A percentile compares a stretch with the other conserved stretches of the same genome.
Evolutionary conservation across 2,329 filamentous ascomycete genomes (phyloP).

Genomic region (Monosporascus sp.): DNA sequence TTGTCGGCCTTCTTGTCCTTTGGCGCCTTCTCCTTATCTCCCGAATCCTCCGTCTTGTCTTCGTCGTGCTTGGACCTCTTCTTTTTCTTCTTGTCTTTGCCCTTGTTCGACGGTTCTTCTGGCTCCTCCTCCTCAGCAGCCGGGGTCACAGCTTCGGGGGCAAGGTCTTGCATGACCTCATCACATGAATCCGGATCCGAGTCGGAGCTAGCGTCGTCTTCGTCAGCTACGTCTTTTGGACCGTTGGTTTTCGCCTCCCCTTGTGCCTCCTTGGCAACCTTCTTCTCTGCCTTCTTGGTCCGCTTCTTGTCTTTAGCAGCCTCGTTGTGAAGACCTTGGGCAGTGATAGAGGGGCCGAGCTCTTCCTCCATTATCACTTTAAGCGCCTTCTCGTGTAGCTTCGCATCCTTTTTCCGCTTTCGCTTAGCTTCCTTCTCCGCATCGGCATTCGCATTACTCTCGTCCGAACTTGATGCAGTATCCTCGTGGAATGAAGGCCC

Average conservation of each 20-base stretch:
- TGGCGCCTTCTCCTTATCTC: constrained; percentile 12
- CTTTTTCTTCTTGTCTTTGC: constrained; percentile 24
- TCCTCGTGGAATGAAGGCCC: not conserved
- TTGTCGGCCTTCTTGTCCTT: constrained; percentile 18
- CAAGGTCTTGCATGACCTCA: constrained; percentile 3
- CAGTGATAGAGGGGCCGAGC: constrained; percentile 7
- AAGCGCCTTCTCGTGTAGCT: constrained; percentile 4
- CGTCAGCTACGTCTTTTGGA: not conserved
- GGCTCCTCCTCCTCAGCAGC: constrained; percentile 8
- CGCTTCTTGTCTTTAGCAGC: constrained; percentile 22
- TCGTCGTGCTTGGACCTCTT: constrained; percentile 16
- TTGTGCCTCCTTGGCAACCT: constrained; percentile 32
- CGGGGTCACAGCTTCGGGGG: constrained; percentile 1
- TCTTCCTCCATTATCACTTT: constrained; percentile 13
- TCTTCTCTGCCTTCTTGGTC: constrained; percentile 29
- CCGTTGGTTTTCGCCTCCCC: constrained; percentile 15
- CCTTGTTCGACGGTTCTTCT: constrained; percentile 9
- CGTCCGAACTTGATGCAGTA: not conserved
- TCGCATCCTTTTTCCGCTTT: constrained; percentile 4
- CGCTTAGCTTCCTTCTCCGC: constrained; percentile 4
- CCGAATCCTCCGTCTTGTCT: constrained; percentile 3
- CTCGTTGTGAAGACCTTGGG: constrained; percentile 6
- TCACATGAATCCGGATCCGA: not conserved
- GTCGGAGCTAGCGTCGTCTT: constrained; percentile 8
- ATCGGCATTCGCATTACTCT: not conserved